These are phyloP conservation scores for Vitis vinifera DNA, from an alignment of 164 flowering plant genomes.

Conservation along the genomic window ASM3070453v1 NC_081806.1:2142501-2143000, in stretches of 20 bases:
- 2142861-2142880: conserved; percentile 10
- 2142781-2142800: conserved; percentile 6
- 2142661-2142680: conserved; percentile 72
- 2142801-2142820: neutral
- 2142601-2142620: conserved; percentile 32
- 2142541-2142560: conserved; percentile 43
- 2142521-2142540: conserved; percentile 53
- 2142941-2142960: conserved; percentile 44
- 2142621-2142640: conserved; percentile 57
- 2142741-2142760: conserved; percentile 26
- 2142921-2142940: conserved; percentile 20
- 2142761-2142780: conserved; percentile 5
- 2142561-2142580: conserved; percentile 48
- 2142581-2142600: conserved; percentile 34
- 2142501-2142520: conserved; percentile 39
- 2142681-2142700: conserved; percentile 78
- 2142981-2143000: conserved; percentile 85
- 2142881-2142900: conserved; percentile 13
- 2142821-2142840: neutral
- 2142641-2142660: conserved; percentile 69
- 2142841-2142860: conserved; percentile 1
- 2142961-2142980: conserved; percentile 75
- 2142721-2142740: conserved; percentile 51
- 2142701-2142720: conserved; percentile 53
- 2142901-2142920: conserved; percentile 3